These are phyloP conservation scores for Picea abies DNA, from an alignment of 83 land plant genomes.

Conservation along the genomic window DNA sequence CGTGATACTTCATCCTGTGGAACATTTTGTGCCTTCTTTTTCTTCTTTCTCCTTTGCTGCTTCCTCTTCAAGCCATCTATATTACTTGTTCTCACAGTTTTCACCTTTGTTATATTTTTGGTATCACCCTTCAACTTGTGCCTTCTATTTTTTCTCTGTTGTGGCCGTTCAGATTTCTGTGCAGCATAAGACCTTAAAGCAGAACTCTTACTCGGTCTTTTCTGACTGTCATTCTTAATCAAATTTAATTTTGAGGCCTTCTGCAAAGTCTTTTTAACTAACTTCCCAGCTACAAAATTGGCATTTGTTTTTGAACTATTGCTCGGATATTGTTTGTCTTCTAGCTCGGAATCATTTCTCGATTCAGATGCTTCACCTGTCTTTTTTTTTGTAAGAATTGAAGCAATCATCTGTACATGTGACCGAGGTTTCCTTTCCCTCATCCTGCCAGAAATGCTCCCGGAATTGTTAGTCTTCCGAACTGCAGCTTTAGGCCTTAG, in stretches of 20 bases:
- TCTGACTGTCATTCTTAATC: constrained; percentile 15
- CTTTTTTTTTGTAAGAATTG: constrained; percentile 31
- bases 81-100: constrained; percentile 5
- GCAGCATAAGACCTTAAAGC: constrained; percentile 11
- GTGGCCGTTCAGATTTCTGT: constrained; percentile 13
- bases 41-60: constrained; percentile 29
- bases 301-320: constrained; percentile 6
- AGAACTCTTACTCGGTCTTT: constrained; percentile 13
- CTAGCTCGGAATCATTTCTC: not conserved
- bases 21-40: constrained; percentile 32
- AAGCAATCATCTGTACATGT: constrained; percentile 19
- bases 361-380: not conserved
- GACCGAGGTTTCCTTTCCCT: constrained; percentile 28
- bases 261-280: constrained; percentile 16
- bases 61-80: constrained; percentile 9
- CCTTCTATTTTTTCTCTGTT: constrained; percentile 13
- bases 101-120: not conserved
- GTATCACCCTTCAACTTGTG: not conserved
- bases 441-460: not conserved
- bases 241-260: constrained; percentile 3
- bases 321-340: not conserved
- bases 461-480: not conserved
- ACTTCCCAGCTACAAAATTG: not conserved
- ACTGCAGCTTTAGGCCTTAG: too few species aligned
- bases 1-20: constrained; percentile 64